A percentile compares a stretch with the other conserved stretches of the same genome.
These are phyloP conservation scores for Xylaria sp. DNA, from an alignment of 2,329 filamentous ascomycete species.

Conservation along the genomic window DNA sequence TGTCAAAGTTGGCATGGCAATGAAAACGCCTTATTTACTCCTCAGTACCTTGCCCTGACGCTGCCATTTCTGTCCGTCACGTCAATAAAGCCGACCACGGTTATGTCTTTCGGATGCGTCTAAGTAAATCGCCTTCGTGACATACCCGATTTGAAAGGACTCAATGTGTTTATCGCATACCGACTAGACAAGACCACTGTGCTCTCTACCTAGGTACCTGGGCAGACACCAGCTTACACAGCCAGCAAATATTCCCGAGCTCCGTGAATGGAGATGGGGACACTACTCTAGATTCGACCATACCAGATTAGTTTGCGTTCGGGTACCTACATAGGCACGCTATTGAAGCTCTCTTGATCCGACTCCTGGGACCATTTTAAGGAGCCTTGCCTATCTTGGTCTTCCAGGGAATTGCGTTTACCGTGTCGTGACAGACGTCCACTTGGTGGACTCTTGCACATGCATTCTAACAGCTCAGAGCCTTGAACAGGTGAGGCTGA, in stretches of 20 bases:
- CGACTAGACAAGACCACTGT: conserved; percentile 22
- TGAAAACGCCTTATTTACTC: not conserved
- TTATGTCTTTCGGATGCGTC: not conserved
- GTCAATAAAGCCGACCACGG: not conserved
- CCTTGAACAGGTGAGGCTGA: conserved; percentile 1
- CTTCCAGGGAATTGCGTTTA: not conserved
- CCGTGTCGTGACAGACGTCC: not conserved
- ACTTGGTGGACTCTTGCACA: not conserved
- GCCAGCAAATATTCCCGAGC: conserved; percentile 3
- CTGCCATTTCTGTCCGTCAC: not conserved
- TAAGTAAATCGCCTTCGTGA: conserved; percentile 14
- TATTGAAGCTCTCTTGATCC: conserved; percentile 4
- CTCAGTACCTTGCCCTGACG: not conserved
- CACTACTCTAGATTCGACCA: not conserved
- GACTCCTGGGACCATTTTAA: not conserved
- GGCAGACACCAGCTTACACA: not conserved
- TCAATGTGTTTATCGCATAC: conserved; percentile 3
- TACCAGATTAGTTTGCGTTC: not conserved
- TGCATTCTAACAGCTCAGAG: not conserved
- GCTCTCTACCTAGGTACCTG: too few relatives aligned
- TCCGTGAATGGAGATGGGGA: conserved; percentile 13
- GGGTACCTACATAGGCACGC: conserved; percentile 4
- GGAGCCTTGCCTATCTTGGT: not conserved
- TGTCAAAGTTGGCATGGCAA: conserved; percentile 19
- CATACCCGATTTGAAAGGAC: not conserved